Evolutionary conservation across 345 rosid species (phyloP), one percentile per base, ranked within the genome.

Genomic region (Psidium friedrichsthalianum): DNA sequence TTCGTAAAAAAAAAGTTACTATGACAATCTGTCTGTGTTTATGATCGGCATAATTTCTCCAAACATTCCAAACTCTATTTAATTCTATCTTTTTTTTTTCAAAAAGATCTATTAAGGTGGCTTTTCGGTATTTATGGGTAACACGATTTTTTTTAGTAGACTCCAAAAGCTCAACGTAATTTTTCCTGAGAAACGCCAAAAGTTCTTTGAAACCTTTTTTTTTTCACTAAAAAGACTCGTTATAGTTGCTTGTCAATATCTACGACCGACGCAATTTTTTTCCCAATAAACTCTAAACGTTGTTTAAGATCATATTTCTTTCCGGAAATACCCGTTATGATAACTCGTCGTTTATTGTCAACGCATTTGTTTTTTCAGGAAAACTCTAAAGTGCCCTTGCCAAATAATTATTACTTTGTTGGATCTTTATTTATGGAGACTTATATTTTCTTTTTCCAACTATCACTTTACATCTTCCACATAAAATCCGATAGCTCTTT

Each of bases 61-160:
- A 8, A 25, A 25, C 1, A 2, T 36, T 36, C 36, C 36, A 36
- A 36, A 36, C 36, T 36, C 32, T 58, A 0, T 58, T 25, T 12
- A n/a, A 58, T 25, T 25, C 16, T 1, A 58, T 24, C 27, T 56
- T 24, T 56, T 55, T 3, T 14, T 20, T 8, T 21, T 6, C 51
- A 4, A 14, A 27, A 59, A 27, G 20, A 13, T 22, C 10, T 2
- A 5, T 27, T 6, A 13, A 2, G 0, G 0, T 27, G 6, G 11
- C 42, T 29, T 15, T 1, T 61, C 3, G 0, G 42, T 16, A 64
- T 27, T 14, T 59, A 14, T 9, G 10, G 1, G 20, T 1, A 32
- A 32, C 22, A 6, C 22, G 8, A 47, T 47, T 47, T 8, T 29
- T 64, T 27, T 64, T 32, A 1, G 0, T 32, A 8, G 44, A 32